phyloP scores from a whole-genome alignment of 257 asterid species.

The Cruciata laevipes region DNA sequence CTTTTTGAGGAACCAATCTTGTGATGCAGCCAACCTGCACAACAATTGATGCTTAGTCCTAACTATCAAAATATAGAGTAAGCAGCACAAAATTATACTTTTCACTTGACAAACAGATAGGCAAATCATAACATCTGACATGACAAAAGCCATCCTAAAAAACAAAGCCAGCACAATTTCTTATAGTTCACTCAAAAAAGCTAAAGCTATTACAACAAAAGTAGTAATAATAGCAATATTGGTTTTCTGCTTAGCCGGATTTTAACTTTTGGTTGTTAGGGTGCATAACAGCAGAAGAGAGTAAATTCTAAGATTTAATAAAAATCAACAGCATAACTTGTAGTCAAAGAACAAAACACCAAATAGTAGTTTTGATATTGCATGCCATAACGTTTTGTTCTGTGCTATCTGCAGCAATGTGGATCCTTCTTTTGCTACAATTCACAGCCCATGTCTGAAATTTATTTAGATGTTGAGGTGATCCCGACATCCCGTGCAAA shows the following conservation, averaged over 20 bases:
- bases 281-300: not conserved
- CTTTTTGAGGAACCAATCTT: constrained; percentile 97
- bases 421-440: not conserved
- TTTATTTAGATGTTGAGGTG: not conserved
- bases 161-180: not conserved
- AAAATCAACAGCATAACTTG: not conserved
- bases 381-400: not conserved
- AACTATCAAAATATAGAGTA: not conserved
- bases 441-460: not conserved
- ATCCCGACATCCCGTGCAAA: not conserved
- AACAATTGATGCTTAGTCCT: constrained; percentile 1
- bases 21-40: constrained; percentile 91
- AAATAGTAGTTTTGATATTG: not conserved
- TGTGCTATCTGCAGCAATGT: not conserved
- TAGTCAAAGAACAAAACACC: not conserved
- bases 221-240: not conserved
- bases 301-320: not conserved
- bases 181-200: not conserved
- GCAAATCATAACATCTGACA: not conserved
- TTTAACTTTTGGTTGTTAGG: not conserved
- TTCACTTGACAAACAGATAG: not conserved
- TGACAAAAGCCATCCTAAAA: not conserved
- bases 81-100: not conserved
- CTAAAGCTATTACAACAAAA: not conserved
- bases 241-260: not conserved